Percentiles rank a stretch among this genome's conserved stretches.
phyloP scores from a whole-genome alignment of 2,329 filamentous ascomycete genomes.

The Cryphonectria parasitica region DNA sequence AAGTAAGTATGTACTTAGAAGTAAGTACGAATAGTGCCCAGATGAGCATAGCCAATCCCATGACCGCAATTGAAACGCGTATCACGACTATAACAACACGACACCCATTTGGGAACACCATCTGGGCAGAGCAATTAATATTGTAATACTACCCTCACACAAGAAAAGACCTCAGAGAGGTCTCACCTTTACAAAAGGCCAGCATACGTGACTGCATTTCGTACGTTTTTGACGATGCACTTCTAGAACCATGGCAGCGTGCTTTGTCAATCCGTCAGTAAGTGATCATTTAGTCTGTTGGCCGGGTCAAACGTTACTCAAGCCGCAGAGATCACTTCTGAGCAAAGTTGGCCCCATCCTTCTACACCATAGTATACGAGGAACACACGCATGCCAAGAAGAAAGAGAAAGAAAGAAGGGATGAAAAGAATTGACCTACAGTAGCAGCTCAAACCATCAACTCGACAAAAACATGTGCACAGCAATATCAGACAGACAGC shows the following conservation, averaged over 20 bases:
- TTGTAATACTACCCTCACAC: background rate
- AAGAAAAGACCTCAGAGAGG: constrained; percentile 7
- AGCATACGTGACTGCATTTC: background rate
- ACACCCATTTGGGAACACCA: background rate
- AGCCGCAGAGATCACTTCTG: too few relatives aligned
- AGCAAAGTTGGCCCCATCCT: background rate
- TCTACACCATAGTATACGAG: background rate
- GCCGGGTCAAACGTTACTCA: background rate
- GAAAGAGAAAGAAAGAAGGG: background rate
- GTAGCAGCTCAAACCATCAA: too few relatives aligned
- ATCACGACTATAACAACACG: too few relatives aligned
- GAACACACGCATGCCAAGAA: background rate
- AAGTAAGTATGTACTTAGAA: too few relatives aligned
- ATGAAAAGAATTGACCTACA: background rate
- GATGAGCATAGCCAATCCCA: too few relatives aligned
- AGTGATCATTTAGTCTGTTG: background rate
- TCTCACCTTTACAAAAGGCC: background rate
- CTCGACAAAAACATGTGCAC: background rate
- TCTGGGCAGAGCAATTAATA: background rate
- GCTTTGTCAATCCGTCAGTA: background rate
- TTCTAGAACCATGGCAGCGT: background rate
- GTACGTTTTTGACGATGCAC: background rate
- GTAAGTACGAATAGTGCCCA: too few relatives aligned
- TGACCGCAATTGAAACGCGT: too few relatives aligned
- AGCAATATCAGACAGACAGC: background rate